Percentiles rank a stretch among this genome's conserved stretches.
These are phyloP conservation scores for Claviceps quebecensis DNA, from an alignment of 2,329 filamentous ascomycete genomes.

Conservation along the genomic window DNA sequence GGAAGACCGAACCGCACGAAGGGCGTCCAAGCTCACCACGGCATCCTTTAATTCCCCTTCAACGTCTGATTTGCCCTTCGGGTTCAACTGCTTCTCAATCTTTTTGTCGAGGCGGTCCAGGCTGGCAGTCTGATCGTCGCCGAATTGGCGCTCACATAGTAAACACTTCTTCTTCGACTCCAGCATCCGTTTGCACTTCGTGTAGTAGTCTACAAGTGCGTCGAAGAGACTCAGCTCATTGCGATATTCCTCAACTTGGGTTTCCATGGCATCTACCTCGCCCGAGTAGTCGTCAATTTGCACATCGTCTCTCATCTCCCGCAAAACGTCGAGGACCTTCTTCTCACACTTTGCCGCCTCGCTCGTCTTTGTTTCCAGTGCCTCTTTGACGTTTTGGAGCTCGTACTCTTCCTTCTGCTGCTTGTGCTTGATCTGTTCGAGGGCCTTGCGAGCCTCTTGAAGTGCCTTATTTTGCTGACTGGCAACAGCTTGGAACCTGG, in stretches of 20 bases:
- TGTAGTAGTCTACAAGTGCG: constrained; percentile 58
- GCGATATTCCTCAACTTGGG: constrained; percentile 45
- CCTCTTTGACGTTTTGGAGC: constrained; percentile 50
- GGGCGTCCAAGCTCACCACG: constrained; percentile 37
- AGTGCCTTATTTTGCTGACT: constrained; percentile 43
- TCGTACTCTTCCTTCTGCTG: constrained; percentile 65
- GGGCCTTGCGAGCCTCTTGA: constrained; percentile 50
- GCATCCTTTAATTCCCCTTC: constrained; percentile 44
- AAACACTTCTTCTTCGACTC: constrained; percentile 59
- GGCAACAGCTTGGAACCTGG: constrained; percentile 51
- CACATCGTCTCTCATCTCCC: constrained; percentile 26
- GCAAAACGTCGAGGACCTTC: constrained; percentile 36
- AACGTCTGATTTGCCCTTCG: constrained; percentile 46
- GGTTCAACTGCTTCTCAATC: constrained; percentile 49
- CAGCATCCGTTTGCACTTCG: constrained; percentile 50
- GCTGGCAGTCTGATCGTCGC: constrained; percentile 41
- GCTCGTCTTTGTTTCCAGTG: constrained; percentile 46
- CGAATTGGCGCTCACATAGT: constrained; percentile 60
- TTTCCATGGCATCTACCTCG: constrained; percentile 35
- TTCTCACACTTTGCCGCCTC: constrained; percentile 49
- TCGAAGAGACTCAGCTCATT: constrained; percentile 57
- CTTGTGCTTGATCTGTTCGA: constrained; percentile 58
- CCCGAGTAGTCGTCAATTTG: constrained; percentile 40
- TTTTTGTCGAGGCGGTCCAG: constrained; percentile 50
- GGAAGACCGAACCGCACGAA: constrained; percentile 48